Percentiles rank a stretch among this genome's conserved stretches.
phyloP scores from a whole-genome alignment of 192 early-diverging fungal genomes.

The Coemansia biformis region DNA sequence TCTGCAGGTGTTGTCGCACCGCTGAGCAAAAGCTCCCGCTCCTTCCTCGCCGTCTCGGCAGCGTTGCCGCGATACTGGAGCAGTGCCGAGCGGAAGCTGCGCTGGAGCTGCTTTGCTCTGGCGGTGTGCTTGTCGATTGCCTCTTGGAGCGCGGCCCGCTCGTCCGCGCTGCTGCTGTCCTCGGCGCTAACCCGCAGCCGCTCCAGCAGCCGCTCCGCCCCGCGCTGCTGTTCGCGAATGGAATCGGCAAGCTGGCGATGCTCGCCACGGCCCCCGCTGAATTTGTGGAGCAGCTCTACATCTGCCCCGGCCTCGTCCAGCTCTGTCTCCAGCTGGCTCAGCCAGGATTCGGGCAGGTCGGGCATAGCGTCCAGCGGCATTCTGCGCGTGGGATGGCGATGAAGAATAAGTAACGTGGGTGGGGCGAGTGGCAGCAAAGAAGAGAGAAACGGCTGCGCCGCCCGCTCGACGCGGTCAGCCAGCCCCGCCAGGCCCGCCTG shows the following conservation, averaged over 20 bases:
- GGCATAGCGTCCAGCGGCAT: background rate
- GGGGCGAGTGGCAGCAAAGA: background rate
- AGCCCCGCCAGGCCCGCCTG: too few species aligned
- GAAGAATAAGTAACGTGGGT: background rate
- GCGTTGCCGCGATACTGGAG: constrained; percentile 28
- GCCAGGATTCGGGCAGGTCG: constrained; percentile 4
- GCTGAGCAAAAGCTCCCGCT: constrained; percentile 36
- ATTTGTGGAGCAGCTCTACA: constrained; percentile 21
- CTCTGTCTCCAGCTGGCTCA: constrained; percentile 18
- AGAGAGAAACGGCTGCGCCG: background rate
- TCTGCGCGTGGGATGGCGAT: background rate
- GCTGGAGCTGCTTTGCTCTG: constrained; percentile 10
- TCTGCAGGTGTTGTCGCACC: constrained; percentile 41
- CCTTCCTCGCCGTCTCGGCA: constrained; percentile 11
- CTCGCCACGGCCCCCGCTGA: constrained; percentile 33
- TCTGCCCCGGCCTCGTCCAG: constrained; percentile 31
- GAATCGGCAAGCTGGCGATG: constrained; percentile 30
- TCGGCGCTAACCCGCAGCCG: constrained; percentile 7
- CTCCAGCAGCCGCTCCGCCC: constrained; percentile 27
- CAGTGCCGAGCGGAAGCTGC: constrained; percentile 27
- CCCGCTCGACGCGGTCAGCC: too few species aligned
- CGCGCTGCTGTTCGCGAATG: constrained; percentile 43
- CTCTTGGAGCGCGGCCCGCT: background rate
- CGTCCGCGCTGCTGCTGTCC: background rate
- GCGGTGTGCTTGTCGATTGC: background rate